Base-by-base conservation (phyloP, 202 grass and related monocot genomes). In the Cymbopogon flexuosus region DNA sequence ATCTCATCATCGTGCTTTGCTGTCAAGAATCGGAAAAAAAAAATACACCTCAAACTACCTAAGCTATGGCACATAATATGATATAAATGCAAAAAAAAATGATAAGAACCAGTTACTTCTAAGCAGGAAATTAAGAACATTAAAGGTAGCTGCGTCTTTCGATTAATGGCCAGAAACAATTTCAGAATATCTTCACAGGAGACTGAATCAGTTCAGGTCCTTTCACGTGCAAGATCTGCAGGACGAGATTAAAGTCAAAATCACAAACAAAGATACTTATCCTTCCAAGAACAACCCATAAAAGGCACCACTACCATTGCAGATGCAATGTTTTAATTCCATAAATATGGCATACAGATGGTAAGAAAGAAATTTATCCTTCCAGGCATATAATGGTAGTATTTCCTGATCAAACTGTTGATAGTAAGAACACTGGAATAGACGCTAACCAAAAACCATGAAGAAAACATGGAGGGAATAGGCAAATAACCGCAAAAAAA, bases 141-240 rank as follows among this genome's bases (percentile, higher is more conserved):
- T 34, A 34, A 34, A 34, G 33, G 2, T 34, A 34, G 33, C 2
- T 34, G 33, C 33, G 33, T 34, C 33, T 34, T 34, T 34, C 33
- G 33, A 34, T 34, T 34, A 34, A 39, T 8, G 7, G 6, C 1
- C 7, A 1, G 36, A 39, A 2, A 8, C 36, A 39, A 36, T 6
- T 6, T 6, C 35, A 36, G 35, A 39, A 39, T 1, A 39, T 39
- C 36, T 39, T 39, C 6, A 39, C 1, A 6, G 7, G 1, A 8
- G 36, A 39, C 36, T 8, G 7, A 39, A 39, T 39, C 36, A 39
- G 36, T 8, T 39, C 36, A 39, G 7, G 7, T 39, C 36, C 1
- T 39, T 39, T 39, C 7, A 39, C 36, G 36, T 39, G 27, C 27
- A 27, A 39, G 36, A 39, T 39, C 82, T 85, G 87, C 82, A 89